Percentiles rank a stretch among this genome's conserved stretches.
phyloP scores from a whole-genome alignment of 345 rosid genomes.

The Aegle marmelos region DNA sequence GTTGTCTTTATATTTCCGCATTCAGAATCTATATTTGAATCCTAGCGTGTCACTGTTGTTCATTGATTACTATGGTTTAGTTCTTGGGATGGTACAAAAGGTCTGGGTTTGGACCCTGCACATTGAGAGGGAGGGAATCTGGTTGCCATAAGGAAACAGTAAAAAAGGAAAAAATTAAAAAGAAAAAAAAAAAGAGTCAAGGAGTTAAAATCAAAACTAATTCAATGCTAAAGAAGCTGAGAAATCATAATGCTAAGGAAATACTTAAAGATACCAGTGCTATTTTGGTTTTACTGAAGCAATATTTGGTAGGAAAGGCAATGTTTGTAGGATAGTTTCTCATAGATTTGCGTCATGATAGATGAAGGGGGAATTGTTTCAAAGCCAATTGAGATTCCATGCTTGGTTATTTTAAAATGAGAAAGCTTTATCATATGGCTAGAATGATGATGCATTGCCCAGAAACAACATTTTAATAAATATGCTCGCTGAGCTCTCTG shows the following conservation, averaged over 20 bases:
- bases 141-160: neutral
- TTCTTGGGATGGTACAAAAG: neutral
- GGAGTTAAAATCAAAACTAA: neutral
- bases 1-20: neutral
- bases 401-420: neutral
- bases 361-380: neutral
- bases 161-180: too few species aligned
- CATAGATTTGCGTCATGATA: neutral
- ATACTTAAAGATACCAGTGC: neutral
- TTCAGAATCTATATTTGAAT: neutral
- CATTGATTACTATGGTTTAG: neutral
- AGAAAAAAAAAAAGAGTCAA: too few species aligned
- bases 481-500: neutral
- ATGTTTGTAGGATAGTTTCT: neutral
- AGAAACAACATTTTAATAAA: neutral
- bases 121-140: neutral
- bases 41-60: neutral
- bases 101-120: neutral
- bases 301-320: neutral
- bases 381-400: neutral
- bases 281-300: neutral
- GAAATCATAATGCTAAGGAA: neutral
- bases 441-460: neutral
- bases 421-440: neutral
- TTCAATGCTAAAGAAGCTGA: neutral